Evolutionary conservation across 306 rosid genomes (phyloP).

Genomic region (Canavalia ensiformis): DNA sequence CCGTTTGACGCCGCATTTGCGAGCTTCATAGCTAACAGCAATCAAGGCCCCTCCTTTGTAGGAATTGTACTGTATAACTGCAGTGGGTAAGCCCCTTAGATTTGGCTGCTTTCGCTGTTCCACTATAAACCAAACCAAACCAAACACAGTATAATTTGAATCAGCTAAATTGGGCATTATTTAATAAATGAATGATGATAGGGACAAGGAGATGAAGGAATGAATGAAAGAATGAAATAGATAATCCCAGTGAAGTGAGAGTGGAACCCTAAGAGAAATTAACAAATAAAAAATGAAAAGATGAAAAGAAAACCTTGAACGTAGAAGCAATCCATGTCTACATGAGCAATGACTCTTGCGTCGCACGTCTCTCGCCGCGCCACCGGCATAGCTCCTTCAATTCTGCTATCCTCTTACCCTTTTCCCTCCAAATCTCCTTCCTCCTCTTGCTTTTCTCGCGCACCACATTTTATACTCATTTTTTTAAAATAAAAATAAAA

Average conservation of each 20-base stretch:
- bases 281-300: background rate
- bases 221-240: background rate
- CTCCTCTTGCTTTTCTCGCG: background rate
- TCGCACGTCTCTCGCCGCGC: conserved; percentile 82
- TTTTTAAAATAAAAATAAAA: background rate
- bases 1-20: conserved; percentile 87
- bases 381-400: conserved; percentile 73
- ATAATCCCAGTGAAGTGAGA: background rate
- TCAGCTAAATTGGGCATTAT: too few species aligned
- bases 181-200: too few species aligned
- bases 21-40: conserved; percentile 98
- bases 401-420: background rate
- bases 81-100: conserved; percentile 85
- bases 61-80: conserved; percentile 91
- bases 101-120: conserved; percentile 89
- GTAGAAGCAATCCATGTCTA: conserved; percentile 98
- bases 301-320: conserved; percentile 76
- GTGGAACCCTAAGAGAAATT: background rate
- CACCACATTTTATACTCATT: background rate
- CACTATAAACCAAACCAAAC: conserved; percentile 60
- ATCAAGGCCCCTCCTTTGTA: conserved; percentile 93
- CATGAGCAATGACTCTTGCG: conserved; percentile 79
- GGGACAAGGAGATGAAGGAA: too few species aligned
- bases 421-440: conserved; percentile 59
- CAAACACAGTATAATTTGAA: background rate